Base-by-base conservation (phyloP, 305 asterid genomes). In the Fraxinus albicans region DNA sequence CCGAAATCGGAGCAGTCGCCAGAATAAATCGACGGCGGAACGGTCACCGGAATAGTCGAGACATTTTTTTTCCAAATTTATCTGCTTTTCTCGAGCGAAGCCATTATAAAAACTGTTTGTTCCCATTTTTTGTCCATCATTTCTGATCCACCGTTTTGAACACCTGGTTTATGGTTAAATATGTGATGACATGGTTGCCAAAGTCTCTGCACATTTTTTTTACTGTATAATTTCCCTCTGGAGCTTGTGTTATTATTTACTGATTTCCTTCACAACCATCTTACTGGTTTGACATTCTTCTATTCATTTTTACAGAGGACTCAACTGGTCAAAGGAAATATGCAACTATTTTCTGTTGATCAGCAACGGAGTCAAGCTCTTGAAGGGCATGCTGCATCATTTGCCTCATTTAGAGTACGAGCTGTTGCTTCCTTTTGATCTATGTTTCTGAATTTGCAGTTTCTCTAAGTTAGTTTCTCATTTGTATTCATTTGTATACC, bases 331-430 rank as follows among this genome's bases (percentile, higher is more conserved):
- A 97, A 97, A 86, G 99, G 99, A 85, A 97, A 85, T 83, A 97
- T 97, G 99, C 99, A 97, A 87, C 95, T 97, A 77, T 97, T 86
- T 86, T 95, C 99, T 72, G 98, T 97, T 88, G 99, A 95, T 80
- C 99, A 96, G 89, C 99, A 96, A 84, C 96, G 98, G 73, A 97
- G 99, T 84, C 99, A 97, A 89, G 98, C 99, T 82, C 99, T 97
- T 80, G 99, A 97, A 90, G 99, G 99, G 81, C 99, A 97, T 91
- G 98, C 99, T 86, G 98, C 99, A 77, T 88, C 99, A 76, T 97
- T 97, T 92, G 97, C 99, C 80, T 84, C 98, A 79, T 88, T 93
- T 83, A 91, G 93, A 86, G 99, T 97, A 91, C 76, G 87, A 29
- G 77, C 77, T 8, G n/a, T 77, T 81, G 34, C 81, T 82, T 42